Evolutionary conservation across 1,139 yeast genomes (phyloP).

Genomic region (Kurtzmaniella quercitrusa): DNA sequence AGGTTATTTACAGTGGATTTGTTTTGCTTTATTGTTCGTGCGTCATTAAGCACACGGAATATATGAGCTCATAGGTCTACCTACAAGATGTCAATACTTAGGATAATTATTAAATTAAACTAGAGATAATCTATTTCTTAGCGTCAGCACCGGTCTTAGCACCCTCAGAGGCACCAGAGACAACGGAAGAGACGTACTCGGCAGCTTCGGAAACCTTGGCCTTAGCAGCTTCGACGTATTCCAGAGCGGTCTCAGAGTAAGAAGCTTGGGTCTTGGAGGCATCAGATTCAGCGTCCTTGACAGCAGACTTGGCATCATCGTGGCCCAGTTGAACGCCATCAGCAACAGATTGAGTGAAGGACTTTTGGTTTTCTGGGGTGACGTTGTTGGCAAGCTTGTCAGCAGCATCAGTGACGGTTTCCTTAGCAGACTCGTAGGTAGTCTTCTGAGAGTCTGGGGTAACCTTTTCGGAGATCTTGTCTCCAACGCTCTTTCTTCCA

Average conservation of each 20-base stretch:
- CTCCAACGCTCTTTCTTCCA: slow-evolving; percentile 73
- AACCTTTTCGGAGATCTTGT: slow-evolving; percentile 60
- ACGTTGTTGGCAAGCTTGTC: slow-evolving; percentile 60
- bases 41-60: no score
- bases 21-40: no score
- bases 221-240: slow-evolving; percentile 62
- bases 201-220: slow-evolving; percentile 58
- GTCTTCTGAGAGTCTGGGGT: slow-evolving; percentile 75
- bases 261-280: slow-evolving; percentile 28
- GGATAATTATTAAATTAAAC: background rate
- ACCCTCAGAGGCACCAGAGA: slow-evolving; percentile 60
- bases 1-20: no score
- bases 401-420: slow-evolving; percentile 57
- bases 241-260: slow-evolving; percentile 52
- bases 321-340: slow-evolving; percentile 51
- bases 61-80: no score
- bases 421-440: slow-evolving; percentile 64
- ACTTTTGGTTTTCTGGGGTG: slow-evolving; percentile 65
- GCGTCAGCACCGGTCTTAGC: slow-evolving; percentile 41
- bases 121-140: slow-evolving; percentile 18
- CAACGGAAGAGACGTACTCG: slow-evolving; percentile 52
- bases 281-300: slow-evolving; percentile 10
- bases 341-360: slow-evolving; percentile 60
- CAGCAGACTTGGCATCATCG: slow-evolving; percentile 43
- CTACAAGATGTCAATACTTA: background rate